A percentile compares a stretch with the other conserved stretches of the same genome.
These are phyloP conservation scores for Rhizodiscina lignyota DNA, from an alignment of 495 filamentous ascomycete species.

Conservation along the genomic window DNA sequence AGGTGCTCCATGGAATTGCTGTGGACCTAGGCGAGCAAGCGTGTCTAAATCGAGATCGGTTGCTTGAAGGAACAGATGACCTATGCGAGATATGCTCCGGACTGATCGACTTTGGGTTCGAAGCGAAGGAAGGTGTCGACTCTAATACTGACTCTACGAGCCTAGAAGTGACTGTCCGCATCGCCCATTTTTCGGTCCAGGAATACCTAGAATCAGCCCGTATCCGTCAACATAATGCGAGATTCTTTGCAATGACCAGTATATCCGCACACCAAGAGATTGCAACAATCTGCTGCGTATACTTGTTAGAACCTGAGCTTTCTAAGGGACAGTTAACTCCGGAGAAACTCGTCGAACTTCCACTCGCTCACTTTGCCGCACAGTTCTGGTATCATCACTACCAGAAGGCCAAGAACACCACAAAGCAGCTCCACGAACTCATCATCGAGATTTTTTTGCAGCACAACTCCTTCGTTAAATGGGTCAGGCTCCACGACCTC, in stretches of 20 bases:
- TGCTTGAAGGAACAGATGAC: too few relatives aligned
- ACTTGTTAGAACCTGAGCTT: conserved; percentile 17
- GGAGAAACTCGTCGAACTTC: conserved; percentile 8
- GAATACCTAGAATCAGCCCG: conserved; percentile 26
- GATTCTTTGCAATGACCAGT: conserved; percentile 11
- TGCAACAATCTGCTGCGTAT: conserved; percentile 18
- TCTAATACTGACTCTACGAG: not conserved
- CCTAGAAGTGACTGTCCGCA: conserved; percentile 9
- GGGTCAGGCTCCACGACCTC: conserved; percentile 5
- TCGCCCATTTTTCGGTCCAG: conserved; percentile 26
- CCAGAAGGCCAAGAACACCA: not conserved
- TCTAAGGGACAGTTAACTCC: conserved; percentile 3
- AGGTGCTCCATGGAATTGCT: conserved; percentile 18
- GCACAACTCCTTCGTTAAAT: conserved; percentile 4
- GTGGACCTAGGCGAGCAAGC: too few relatives aligned
- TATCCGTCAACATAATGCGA: conserved; percentile 14
- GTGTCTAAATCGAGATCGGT: too few relatives aligned
- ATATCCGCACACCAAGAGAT: conserved; percentile 15
- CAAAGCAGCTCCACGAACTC: conserved; percentile 1
- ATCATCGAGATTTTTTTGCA: conserved; percentile 5
- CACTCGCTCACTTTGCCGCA: conserved; percentile 17
- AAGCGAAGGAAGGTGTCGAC: not conserved
- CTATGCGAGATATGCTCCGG: conserved; percentile 20
- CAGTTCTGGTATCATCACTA: conserved; percentile 16
- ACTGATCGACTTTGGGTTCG: conserved; percentile 13